Evolutionary conservation across 2,329 filamentous ascomycete genomes (phyloP).

Genomic region (Diaporthe vexans): DNA sequence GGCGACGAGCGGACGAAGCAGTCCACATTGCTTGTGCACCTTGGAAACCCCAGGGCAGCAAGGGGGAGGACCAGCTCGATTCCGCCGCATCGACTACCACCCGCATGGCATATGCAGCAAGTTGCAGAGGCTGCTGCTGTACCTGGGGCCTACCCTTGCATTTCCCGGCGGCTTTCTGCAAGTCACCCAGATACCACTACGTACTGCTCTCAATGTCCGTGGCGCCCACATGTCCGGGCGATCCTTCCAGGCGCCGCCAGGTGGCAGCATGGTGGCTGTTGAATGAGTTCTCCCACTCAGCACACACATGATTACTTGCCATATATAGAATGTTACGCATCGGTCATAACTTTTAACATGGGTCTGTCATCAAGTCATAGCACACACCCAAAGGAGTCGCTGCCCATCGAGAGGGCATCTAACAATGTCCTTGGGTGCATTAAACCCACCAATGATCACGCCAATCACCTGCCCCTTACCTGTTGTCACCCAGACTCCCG

Average conservation of each 20-base stretch:
- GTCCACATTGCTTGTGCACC: not conserved
- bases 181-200: not conserved
- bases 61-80: not conserved
- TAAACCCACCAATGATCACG: conserved; percentile 29
- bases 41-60: not conserved
- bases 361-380: conserved; percentile 16
- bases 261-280: conserved; percentile 27
- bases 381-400: conserved; percentile 9
- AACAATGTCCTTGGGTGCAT: not conserved
- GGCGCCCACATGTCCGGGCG: not conserved
- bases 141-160: conserved; percentile 31
- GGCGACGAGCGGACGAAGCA: not conserved
- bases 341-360: not conserved
- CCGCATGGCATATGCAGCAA: conserved; percentile 38
- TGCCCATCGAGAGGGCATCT: not conserved
- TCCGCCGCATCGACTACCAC: conserved; percentile 17
- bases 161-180: conserved; percentile 23
- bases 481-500: conserved; percentile 15
- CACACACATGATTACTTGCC: conserved; percentile 3
- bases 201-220: not conserved
- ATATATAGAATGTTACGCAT: conserved; percentile 24
- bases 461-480: not conserved
- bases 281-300: not conserved
- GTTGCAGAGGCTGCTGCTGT: conserved; percentile 31
- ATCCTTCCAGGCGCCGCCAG: conserved; percentile 18